A percentile compares a stretch with the other conserved stretches of the same genome.
Evolutionary conservation across 768 basidiomycete genomes (phyloP).

Genomic region (Favolaschia claudopus): DNA sequence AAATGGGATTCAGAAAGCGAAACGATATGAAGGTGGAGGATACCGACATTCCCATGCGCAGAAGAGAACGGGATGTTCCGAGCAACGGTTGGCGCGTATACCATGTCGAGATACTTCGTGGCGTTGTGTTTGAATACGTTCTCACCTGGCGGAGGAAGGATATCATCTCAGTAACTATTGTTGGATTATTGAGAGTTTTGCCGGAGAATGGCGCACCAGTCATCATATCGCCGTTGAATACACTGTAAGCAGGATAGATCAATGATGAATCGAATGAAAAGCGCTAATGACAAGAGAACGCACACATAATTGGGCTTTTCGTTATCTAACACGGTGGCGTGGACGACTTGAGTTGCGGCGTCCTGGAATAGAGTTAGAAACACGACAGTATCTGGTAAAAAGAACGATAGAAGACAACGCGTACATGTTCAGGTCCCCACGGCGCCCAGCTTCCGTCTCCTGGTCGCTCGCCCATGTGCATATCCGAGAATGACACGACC

Average conservation of each 20-base stretch:
- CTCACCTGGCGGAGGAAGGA: too few species aligned
- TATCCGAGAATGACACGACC: slow-evolving; percentile 26
- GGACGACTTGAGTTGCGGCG: slow-evolving; percentile 16
- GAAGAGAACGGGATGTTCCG: slow-evolving; percentile 24
- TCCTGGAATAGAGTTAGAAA: slow-evolving; percentile 1
- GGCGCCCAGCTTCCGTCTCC: slow-evolving; percentile 16
- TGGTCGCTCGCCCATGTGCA: slow-evolving; percentile 20
- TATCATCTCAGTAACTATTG: too few species aligned
- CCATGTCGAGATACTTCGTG: slow-evolving; percentile 24
- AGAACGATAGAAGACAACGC: not conserved
- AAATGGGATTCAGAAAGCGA: not conserved
- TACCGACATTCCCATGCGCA: slow-evolving; percentile 25
- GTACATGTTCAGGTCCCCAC: slow-evolving; percentile 13
- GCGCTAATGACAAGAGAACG: not conserved
- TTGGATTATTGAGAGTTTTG: too few species aligned
- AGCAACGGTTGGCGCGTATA: slow-evolving; percentile 21
- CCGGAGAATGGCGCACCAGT: slow-evolving; percentile 6
- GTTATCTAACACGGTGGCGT: slow-evolving; percentile 18
- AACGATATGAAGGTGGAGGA: too few species aligned
- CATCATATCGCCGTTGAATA: slow-evolving; percentile 18
- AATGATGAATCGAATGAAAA: not conserved
- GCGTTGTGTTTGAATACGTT: slow-evolving; percentile 25
- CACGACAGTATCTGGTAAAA: too few species aligned
- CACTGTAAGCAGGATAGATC: not conserved
- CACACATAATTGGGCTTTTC: slow-evolving; percentile 21